Evolutionary conservation across 805 yeast genomes (phyloP), one percentile per base, ranked within the genome.

Genomic region (Candida hungchunana): DNA sequence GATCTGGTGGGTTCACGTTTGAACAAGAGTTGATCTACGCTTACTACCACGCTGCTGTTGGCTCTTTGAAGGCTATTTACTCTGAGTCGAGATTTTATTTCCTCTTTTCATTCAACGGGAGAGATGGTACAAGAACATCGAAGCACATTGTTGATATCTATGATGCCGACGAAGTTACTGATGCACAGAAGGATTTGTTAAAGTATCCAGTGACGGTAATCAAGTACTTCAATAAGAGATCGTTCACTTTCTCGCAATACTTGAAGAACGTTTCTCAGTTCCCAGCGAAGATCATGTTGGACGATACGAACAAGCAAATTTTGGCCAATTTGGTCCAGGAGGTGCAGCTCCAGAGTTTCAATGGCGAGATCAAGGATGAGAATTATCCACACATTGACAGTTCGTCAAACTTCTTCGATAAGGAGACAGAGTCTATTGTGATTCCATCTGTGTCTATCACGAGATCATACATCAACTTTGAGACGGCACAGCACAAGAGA

Each of bases 31-130:
- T 62, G 12, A 39, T 63, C 10, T 52, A 51, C 19, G 39, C 56
- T 7, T 63, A 58, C 40, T 63, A 50, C 41, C 63, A 58, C 29
- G 63, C 64, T 4, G 55, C 49, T 5, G 50, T 59, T 11, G 47
- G 59, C 13, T 52, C 59, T 1, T 34, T 63, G 29, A 61, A 55
- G 37, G 62, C 65, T 1, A 44, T 63, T 21, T 60, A 60, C 34
- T 59, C 66, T 8, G 67, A 63, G 37, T 53, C 55, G 4, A 42
- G 64, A 26, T 63, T 60, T 39, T 53, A 56, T 26, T 63, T 58
- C 46, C 48, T 58, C 24, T 49, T 51, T 40, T 59, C 63, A 2
- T 63, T 60, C 41, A 50, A 53, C 34, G 66, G 64, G 5, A 59
- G 62, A n/a, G 55, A 58, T 33, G 63, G 62, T 13, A 47, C 54